Evolutionary conservation across 768 basidiomycete species (phyloP).

Genomic region (Sporobolomyces phaffii): DNA sequence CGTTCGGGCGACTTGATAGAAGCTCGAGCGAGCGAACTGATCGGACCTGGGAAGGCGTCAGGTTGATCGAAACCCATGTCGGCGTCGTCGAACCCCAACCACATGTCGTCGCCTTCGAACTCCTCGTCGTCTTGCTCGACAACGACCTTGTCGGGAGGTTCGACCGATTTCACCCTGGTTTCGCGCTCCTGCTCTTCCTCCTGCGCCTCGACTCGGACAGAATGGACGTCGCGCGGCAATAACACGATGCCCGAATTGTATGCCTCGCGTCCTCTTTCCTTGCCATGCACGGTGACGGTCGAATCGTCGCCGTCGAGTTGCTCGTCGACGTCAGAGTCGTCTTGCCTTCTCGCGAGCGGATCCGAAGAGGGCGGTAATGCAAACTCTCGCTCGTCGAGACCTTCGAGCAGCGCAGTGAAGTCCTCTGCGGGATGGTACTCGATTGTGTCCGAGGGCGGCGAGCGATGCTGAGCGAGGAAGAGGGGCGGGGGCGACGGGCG

Average conservation of each 20-base stretch:
- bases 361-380: conserved; percentile 12
- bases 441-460: neutral
- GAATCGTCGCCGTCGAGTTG: neutral
- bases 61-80: conserved; percentile 21
- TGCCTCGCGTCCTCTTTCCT: neutral
- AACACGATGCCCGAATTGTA: conserved; percentile 29
- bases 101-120: conserved; percentile 35
- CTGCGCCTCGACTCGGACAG: too few species aligned
- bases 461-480: neutral
- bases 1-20: too few species aligned
- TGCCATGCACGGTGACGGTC: neutral
- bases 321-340: neutral
- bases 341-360: neutral
- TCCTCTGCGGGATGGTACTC: neutral
- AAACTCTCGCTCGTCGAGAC: conserved; percentile 13
- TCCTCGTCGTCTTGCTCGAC: conserved; percentile 11
- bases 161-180: too few species aligned
- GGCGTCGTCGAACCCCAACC: conserved; percentile 29
- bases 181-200: too few species aligned
- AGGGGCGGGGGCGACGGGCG: neutral
- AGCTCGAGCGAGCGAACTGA: neutral
- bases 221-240: neutral
- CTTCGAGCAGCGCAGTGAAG: conserved; percentile 8
- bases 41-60: conserved; percentile 17
- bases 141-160: neutral